phyloP scores from a whole-genome alignment of 2,329 filamentous ascomycete genomes.

The Trichoderma guizhouense region DNA sequence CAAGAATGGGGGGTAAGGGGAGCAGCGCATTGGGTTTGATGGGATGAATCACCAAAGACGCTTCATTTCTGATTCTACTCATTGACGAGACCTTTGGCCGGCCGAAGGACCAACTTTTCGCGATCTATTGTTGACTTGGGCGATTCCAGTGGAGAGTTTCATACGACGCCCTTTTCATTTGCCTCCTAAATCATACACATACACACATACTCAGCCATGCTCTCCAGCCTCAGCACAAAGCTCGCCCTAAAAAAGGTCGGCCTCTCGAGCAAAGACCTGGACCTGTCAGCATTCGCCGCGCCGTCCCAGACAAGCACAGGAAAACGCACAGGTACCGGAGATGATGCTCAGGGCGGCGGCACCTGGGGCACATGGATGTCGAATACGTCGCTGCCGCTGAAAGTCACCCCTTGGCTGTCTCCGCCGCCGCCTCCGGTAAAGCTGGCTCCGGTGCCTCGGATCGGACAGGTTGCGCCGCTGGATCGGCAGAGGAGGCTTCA shows the following conservation, averaged over 20 bases:
- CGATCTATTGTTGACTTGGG: background rate
- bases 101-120: background rate
- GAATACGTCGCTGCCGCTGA: constrained; percentile 40
- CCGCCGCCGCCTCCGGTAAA: constrained; percentile 50
- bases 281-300: constrained; percentile 32
- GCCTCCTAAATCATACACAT: background rate
- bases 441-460: constrained; percentile 42
- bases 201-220: constrained; percentile 38
- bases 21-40: background rate
- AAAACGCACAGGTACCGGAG: background rate
- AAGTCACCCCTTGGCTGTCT: constrained; percentile 52
- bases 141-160: background rate
- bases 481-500: constrained; percentile 45
- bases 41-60: background rate
- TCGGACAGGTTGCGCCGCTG: constrained; percentile 47
- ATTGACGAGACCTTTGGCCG: background rate
- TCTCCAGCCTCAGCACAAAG: constrained; percentile 55
- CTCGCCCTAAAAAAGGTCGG: constrained; percentile 56
- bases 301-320: constrained; percentile 23
- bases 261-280: constrained; percentile 49
- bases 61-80: background rate
- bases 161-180: background rate
- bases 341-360: constrained; percentile 1
- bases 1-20: background rate
- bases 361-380: constrained; percentile 48